Percentiles rank a stretch among this genome's conserved stretches.
Conservation (phyloP, 306 rosid genomes). For the Vigna radiata region DNA sequence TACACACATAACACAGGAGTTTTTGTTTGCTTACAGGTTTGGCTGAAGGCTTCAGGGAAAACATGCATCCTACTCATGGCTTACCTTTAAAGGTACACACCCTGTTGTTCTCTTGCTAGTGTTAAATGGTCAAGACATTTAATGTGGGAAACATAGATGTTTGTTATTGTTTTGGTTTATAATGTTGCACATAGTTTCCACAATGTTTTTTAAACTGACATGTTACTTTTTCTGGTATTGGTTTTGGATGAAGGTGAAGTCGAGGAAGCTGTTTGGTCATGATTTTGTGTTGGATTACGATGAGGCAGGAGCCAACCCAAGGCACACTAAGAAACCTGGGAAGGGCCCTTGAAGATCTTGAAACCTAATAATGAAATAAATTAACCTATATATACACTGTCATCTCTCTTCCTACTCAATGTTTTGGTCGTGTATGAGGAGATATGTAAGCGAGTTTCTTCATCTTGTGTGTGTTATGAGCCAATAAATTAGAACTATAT, state of each 20-base stretch:
- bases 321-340: conserved; percentile 69
- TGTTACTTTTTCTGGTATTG: conserved; percentile 13
- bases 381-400: neutral
- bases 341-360: conserved; percentile 57
- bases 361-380: conserved; percentile 30
- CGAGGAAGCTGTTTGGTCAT: conserved; percentile 61
- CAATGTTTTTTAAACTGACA: conserved; percentile 17
- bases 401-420: conserved; percentile 27
- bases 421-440: conserved; percentile 57
- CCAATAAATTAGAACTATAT: conserved; percentile 34
- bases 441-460: conserved; percentile 50
- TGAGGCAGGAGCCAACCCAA: conserved; percentile 64
- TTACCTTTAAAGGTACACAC: conserved; percentile 58
- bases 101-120: neutral
- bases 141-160: conserved; percentile 15
- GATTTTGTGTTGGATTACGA: conserved; percentile 70
- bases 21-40: conserved; percentile 46
- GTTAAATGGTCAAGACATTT: conserved; percentile 20
- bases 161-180: conserved; percentile 2
- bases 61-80: conserved; percentile 46
- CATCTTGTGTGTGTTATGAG: conserved; percentile 41
- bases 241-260: conserved; percentile 42
- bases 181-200: conserved; percentile 20
- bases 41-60: conserved; percentile 62
- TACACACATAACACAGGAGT: neutral